A percentile compares a stretch with the other conserved stretches of the same genome.
Conservation (phyloP, 768 basidiomycete genomes). For the Hypholoma fasciculare region DNA sequence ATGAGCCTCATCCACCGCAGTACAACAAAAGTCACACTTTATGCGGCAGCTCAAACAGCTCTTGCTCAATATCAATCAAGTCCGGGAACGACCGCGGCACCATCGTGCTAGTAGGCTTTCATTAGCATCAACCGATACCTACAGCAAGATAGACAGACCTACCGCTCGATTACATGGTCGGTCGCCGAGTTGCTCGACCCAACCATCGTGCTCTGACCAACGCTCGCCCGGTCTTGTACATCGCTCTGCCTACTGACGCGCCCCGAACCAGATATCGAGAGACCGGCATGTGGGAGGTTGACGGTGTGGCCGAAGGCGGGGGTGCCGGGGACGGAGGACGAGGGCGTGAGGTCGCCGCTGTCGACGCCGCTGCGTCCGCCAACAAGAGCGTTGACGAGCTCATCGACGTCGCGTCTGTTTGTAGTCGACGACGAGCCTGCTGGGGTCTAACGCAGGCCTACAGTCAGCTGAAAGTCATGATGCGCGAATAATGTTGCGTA, state of each 20-base stretch:
- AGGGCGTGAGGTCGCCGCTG: slow-evolving; percentile 67
- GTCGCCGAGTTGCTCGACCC: slow-evolving; percentile 55
- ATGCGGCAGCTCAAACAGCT: slow-evolving; percentile 86
- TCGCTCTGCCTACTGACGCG: slow-evolving; percentile 74
- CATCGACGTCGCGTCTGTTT: slow-evolving; percentile 58
- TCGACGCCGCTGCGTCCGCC: slow-evolving; percentile 46
- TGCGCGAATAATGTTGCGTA: slow-evolving; percentile 10
- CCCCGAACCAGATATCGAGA: slow-evolving; percentile 51
- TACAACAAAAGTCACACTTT: slow-evolving; percentile 49
- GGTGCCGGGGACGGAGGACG: slow-evolving; percentile 71
- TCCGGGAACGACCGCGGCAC: slow-evolving; percentile 70
- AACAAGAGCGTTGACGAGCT: slow-evolving; percentile 66
- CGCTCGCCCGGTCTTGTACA: slow-evolving; percentile 37
- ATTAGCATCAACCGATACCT: slow-evolving; percentile 1
- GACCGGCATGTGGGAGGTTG: slow-evolving; percentile 33
- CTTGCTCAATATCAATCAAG: slow-evolving; percentile 86
- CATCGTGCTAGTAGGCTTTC: slow-evolving; percentile 45
- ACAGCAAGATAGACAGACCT: slow-evolving; percentile 21
- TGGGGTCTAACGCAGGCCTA: slow-evolving; percentile 1
- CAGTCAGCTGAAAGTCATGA: background rate
- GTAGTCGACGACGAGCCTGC: slow-evolving; percentile 33
- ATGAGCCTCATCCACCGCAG: background rate
- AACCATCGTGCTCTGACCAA: slow-evolving; percentile 41
- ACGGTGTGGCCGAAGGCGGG: slow-evolving; percentile 47
- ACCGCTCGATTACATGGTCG: slow-evolving; percentile 74